phyloP scores from a whole-genome alignment of 208 protist species.

The Trypanosoma congolense region DNA sequence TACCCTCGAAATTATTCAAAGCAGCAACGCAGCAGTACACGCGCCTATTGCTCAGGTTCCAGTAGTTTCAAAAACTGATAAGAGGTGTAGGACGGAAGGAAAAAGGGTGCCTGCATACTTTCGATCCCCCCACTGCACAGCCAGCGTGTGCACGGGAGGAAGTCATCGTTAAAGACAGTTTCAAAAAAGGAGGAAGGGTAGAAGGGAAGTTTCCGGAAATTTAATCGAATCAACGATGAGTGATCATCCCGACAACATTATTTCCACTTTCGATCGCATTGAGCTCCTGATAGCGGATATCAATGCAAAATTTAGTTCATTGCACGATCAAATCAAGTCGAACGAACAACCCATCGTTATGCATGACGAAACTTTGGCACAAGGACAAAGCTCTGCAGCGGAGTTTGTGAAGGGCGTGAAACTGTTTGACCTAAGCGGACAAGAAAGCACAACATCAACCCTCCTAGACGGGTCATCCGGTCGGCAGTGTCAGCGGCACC shows the following conservation, averaged over 20 bases:
- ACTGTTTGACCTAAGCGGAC: neutral
- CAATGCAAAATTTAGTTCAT: conserved; percentile 11
- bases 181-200: too few species aligned
- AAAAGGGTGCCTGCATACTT: too few species aligned
- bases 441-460: neutral
- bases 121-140: too few species aligned
- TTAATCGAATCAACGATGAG: too few species aligned
- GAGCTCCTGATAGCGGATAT: conserved; percentile 17
- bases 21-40: too few species aligned
- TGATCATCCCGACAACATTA: neutral
- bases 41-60: too few species aligned
- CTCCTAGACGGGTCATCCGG: neutral
- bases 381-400: neutral
- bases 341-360: neutral
- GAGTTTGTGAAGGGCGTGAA: neutral
- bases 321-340: conserved; percentile 1
- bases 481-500: neutral
- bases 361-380: neutral
- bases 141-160: too few species aligned
- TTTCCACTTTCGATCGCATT: neutral
- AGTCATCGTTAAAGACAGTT: too few species aligned
- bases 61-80: too few species aligned
- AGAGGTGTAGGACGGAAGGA: too few species aligned
- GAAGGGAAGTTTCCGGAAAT: too few species aligned
- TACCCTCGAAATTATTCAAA: too few species aligned